Evolutionary conservation across 257 asterid genomes (phyloP), one percentile per base, ranked within the genome.

Genomic region (Solanum sitiens): DNA sequence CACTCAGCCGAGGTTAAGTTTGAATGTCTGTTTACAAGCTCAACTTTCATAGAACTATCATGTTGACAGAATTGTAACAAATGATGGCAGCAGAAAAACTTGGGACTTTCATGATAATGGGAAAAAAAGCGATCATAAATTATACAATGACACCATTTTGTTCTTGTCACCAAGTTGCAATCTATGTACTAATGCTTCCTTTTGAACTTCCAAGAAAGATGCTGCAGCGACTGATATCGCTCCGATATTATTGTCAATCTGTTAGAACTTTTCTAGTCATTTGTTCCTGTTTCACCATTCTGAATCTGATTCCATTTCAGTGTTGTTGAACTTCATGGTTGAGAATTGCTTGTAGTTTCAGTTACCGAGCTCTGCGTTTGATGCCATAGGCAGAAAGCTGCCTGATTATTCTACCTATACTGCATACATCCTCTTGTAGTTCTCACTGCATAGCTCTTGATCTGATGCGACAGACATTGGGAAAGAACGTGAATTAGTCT

Each of bases 381-480:
- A 82, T 15, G 18, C 39, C 65, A 77, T 44, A 14, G 25, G 65
- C 84, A 79, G 61, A 42, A 30, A 79, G 5, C 40, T 14, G 16
- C 32, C 85, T 32, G 27, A 8, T 63, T 12, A 15, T 82, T 33
- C 40, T 27, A 32, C 70, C 74, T 93, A 96, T 25, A 96, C 95
- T 23, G 99, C 99, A 87, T 96, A 96, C 99, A 96, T 93, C 87
- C 98, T 88, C 90, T 94, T 95, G 77, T 93, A 93, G 37, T 93
- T 89, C 79, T 95, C 98, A 39, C 93, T 92, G 74, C 90, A 94
- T 87, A 93, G 89, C 91, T 94, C 98, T 0, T 94, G 82, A 86
- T 95, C 98, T 0, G 97, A 94, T 6, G 90, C 95, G 94, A 90
- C 87, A 4, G 98, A 95, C 92, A 93, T 68, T 6, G 99, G 96